phyloP scores from a whole-genome alignment of 306 rosid genomes.

The Begonia loranthoides region DNA sequence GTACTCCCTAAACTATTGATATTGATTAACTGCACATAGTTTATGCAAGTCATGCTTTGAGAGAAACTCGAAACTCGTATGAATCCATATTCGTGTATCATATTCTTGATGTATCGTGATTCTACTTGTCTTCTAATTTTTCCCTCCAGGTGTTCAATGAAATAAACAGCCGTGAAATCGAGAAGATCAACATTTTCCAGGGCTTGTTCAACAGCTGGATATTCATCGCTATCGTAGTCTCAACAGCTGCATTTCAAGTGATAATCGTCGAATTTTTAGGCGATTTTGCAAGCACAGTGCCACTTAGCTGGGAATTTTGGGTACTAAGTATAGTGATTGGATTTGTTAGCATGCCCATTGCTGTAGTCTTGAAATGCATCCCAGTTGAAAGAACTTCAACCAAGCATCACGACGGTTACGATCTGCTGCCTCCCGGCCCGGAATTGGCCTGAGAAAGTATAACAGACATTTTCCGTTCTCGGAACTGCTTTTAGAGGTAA shows the following conservation, averaged over 20 bases:
- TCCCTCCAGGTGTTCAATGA: slow-evolving; percentile 71
- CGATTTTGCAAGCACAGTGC: slow-evolving; percentile 78
- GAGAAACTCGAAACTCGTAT: not conserved
- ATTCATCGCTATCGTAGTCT: slow-evolving; percentile 42
- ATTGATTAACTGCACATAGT: too few relatives aligned
- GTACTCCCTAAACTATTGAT: too few relatives aligned
- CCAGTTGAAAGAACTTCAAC: slow-evolving; percentile 40
- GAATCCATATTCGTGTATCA: not conserved
- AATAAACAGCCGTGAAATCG: slow-evolving; percentile 82
- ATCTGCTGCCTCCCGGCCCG: slow-evolving; percentile 49
- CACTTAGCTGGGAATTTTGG: slow-evolving; percentile 88
- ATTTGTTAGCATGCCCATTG: slow-evolving; percentile 56
- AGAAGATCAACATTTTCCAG: slow-evolving; percentile 63
- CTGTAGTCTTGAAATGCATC: slow-evolving; percentile 62
- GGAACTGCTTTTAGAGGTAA: too few relatives aligned
- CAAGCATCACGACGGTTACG: slow-evolving; percentile 65
- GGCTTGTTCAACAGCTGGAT: slow-evolving; percentile 78
- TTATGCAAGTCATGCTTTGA: too few relatives aligned
- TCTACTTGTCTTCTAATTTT: slow-evolving; percentile 7
- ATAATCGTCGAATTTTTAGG: slow-evolving; percentile 78
- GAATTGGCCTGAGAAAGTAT: slow-evolving; percentile 28
- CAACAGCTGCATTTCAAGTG: slow-evolving; percentile 54
- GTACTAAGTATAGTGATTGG: slow-evolving; percentile 56
- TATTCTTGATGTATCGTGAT: not conserved
- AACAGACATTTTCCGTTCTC: not conserved